Conservation (phyloP, 1,139 yeast species). For the Hansenula lynferdii region DNA sequence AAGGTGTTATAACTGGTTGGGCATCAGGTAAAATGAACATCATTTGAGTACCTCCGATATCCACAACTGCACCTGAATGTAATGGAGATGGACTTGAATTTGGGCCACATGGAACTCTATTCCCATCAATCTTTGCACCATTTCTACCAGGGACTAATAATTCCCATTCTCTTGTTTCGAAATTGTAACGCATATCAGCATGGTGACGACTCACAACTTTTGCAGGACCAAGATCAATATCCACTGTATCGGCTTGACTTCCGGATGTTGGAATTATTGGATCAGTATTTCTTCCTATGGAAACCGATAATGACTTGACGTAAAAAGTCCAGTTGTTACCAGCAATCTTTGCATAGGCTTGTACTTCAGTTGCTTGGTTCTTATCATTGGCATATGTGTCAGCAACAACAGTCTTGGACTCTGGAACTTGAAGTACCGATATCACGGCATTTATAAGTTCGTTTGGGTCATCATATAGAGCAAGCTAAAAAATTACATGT, state of each 20-base stretch:
- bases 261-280: not conserved
- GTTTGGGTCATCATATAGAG: conserved; percentile 18
- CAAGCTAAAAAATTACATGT: not conserved
- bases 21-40: conserved; percentile 96
- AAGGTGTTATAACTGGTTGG: conserved; percentile 58
- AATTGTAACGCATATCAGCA: conserved; percentile 77
- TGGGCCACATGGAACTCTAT: conserved; percentile 45
- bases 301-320: conserved; percentile 72
- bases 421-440: conserved; percentile 39
- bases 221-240: conserved; percentile 94
- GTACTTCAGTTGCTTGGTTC: conserved; percentile 78
- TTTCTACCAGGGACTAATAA: conserved; percentile 79
- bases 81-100: conserved; percentile 47
- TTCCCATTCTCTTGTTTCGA: conserved; percentile 79
- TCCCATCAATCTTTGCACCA: conserved; percentile 85
- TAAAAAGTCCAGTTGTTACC: conserved; percentile 95
- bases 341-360: conserved; percentile 93
- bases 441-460: conserved; percentile 43
- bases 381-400: conserved; percentile 57
- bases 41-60: conserved; percentile 97
- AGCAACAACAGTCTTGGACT: conserved; percentile 40
- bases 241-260: conserved; percentile 38
- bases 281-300: conserved; percentile 86
- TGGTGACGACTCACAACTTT: conserved; percentile 91
- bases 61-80: conserved; percentile 82